Base-by-base conservation (phyloP, 352 stramenopile genomes). In the Pythium brassicae region DNA sequence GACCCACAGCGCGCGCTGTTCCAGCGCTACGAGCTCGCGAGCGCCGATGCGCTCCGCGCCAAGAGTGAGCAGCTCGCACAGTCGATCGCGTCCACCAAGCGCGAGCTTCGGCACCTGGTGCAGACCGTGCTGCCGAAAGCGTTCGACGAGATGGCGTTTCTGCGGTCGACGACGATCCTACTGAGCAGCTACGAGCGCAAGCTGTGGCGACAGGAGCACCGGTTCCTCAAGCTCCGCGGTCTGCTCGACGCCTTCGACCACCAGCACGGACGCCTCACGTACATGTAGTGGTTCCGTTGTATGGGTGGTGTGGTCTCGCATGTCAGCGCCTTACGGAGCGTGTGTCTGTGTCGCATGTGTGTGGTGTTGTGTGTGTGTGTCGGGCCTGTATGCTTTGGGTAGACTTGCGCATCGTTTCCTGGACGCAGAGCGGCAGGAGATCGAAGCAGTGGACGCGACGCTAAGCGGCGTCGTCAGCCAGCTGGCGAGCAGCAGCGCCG, bases 391-490 rank as follows among this genome's bases (percentile, higher is more conserved):
- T 12, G 10, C 39, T 8, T 20, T 45, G 15, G 2, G 5, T 6
- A 52, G 52, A 14, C 45, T 51, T 10, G 69, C 63, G 11, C 71
- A 76, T 20, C 57, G 62, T 0, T 37, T 79, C 12, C 56, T 79
- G 6, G 71, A 74, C 10, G 59, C 53, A 3, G 71, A 79, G 27
- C 61, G 50, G 4, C 59, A 61, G 40, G 65, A 74, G 42, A 1
- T 99, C 26, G 78, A 96, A 15, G 76, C 48, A 3, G 54, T 57
- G 57, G 98, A 98, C 17, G 51, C 63, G 29, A 55, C 61, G 9
- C 72, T 75, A 48, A 97, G 91, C n/a, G 68, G 57, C 17, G 61
- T 51, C 44, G 85, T 60, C 32, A 17, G 39, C 55, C 8, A 90
- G 45, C 4, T 61, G 29, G 15, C 53, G 50, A 14, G n/a, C 4